Percentiles rank a stretch among this genome's conserved stretches.
These are phyloP conservation scores for Clonostachys sp. DNA, from an alignment of 2,329 filamentous ascomycete genomes.

Conservation along the genomic window DNA sequence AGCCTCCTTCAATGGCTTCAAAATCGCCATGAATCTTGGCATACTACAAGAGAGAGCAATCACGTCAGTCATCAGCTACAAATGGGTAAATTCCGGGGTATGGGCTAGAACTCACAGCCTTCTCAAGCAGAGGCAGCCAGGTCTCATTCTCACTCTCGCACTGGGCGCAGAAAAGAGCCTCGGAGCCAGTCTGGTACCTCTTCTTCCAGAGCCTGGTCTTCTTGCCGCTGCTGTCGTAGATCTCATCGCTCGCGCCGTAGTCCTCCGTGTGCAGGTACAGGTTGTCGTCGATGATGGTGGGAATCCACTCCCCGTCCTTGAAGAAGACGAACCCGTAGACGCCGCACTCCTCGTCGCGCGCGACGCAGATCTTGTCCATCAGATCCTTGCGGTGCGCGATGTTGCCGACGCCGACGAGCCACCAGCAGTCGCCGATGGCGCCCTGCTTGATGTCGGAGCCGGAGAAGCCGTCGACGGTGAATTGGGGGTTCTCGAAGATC, in stretches of 20 bases:
- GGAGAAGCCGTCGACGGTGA: constrained; percentile 31
- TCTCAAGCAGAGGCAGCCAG: constrained; percentile 70
- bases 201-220: constrained; percentile 57
- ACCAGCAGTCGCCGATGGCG: constrained; percentile 65
- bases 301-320: constrained; percentile 67
- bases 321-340: constrained; percentile 74
- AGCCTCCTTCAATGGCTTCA: constrained; percentile 61
- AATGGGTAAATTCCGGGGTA: not conserved
- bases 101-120: constrained; percentile 38
- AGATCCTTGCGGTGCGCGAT: constrained; percentile 61
- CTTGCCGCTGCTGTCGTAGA: constrained; percentile 35
- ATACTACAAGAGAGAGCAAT: constrained; percentile 28
- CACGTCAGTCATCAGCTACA: not conserved
- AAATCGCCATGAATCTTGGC: constrained; percentile 74
- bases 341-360: constrained; percentile 60
- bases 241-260: constrained; percentile 33
- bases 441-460: constrained; percentile 37
- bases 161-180: constrained; percentile 65
- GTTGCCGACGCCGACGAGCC: constrained; percentile 64
- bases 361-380: constrained; percentile 64
- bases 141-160: constrained; percentile 68
- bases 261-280: constrained; percentile 19
- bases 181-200: constrained; percentile 61
- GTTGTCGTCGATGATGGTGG: constrained; percentile 69
- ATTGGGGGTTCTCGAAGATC: constrained; percentile 34